phyloP scores from a whole-genome alignment of 169 alveolate genomes.

The Ichthyophthirius multifiliis region DNA sequence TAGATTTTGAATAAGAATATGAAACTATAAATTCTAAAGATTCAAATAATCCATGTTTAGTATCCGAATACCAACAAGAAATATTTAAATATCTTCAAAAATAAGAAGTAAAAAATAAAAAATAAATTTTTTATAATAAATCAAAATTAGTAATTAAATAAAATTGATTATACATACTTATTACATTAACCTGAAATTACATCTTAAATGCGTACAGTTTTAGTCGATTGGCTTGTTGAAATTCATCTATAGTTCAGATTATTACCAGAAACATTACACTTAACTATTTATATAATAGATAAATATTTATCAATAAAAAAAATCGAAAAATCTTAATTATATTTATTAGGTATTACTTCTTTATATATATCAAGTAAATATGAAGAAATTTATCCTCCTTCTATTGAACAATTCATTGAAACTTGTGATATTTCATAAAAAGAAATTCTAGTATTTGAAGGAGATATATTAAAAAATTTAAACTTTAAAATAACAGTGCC shows the following conservation, averaged over 20 bases:
- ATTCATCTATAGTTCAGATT: constrained; percentile 70
- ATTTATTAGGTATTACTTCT: constrained; percentile 79
- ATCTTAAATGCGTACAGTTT: constrained; percentile 67
- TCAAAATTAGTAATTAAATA: no score
- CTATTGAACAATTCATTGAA: constrained; percentile 56
- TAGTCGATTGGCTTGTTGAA: constrained; percentile 84
- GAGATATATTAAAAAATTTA: constrained; percentile 40
- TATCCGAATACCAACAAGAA: no score
- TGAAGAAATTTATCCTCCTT: constrained; percentile 84
- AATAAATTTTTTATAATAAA: no score
- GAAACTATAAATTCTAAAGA: no score
- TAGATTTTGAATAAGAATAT: no score
- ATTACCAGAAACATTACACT: constrained; percentile 70
- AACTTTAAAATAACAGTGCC: constrained; percentile 60
- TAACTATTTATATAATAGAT: constrained; percentile 74
- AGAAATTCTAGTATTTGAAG: constrained; percentile 58
- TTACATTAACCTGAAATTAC: constrained; percentile 73
- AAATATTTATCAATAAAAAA: constrained; percentile 45
- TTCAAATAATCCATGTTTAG: no score
- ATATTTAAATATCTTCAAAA: no score
- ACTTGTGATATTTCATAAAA: constrained; percentile 72
- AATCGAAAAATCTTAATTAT: constrained; percentile 52
- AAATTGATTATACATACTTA: no score
- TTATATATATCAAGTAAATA: constrained; percentile 76
- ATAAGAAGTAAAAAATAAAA: no score